phyloP scores from a whole-genome alignment of 169 alveolate genomes.

The Cyclospora cayetanensis region DNA sequence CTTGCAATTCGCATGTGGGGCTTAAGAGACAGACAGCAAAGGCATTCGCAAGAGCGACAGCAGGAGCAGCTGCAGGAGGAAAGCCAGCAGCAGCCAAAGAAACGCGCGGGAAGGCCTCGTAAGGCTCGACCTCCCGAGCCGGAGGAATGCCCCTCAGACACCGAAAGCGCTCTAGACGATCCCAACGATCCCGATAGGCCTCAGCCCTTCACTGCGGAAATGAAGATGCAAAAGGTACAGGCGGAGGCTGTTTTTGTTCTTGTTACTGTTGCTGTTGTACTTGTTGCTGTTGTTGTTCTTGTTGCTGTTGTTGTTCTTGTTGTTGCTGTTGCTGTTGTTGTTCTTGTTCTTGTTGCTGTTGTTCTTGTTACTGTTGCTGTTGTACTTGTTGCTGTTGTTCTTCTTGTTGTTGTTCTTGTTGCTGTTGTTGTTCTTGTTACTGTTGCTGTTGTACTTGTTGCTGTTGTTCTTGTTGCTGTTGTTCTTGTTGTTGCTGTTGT shows the following conservation, averaged over 20 bases:
- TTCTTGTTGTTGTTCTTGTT: too few species aligned
- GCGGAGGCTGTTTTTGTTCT: constrained; percentile 77
- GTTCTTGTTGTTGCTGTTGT: too few species aligned
- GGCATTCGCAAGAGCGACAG: neutral
- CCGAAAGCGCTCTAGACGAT: constrained; percentile 76
- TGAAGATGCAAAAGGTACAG: constrained; percentile 70
- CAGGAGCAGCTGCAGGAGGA: neutral
- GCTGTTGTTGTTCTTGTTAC: too few species aligned
- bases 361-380: neutral
- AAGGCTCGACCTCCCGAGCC: neutral
- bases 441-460: too few species aligned
- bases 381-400: too few species aligned
- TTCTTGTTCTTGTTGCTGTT: constrained; percentile 71
- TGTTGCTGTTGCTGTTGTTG: constrained; percentile 87
- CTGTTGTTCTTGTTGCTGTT: too few species aligned
- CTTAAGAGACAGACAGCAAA: neutral
- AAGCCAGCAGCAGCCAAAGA: neutral
- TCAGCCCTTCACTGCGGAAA: constrained; percentile 3
- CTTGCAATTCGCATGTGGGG: neutral
- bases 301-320: constrained; percentile 90
- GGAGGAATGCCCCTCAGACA: neutral
- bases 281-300: neutral
- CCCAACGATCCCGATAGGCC: constrained; percentile 58
- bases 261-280: neutral
- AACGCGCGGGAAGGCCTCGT: constrained; percentile 25